Conservation (phyloP, 1,139 yeast genomes). For the Debaryomycetaceae sp. region DNA sequence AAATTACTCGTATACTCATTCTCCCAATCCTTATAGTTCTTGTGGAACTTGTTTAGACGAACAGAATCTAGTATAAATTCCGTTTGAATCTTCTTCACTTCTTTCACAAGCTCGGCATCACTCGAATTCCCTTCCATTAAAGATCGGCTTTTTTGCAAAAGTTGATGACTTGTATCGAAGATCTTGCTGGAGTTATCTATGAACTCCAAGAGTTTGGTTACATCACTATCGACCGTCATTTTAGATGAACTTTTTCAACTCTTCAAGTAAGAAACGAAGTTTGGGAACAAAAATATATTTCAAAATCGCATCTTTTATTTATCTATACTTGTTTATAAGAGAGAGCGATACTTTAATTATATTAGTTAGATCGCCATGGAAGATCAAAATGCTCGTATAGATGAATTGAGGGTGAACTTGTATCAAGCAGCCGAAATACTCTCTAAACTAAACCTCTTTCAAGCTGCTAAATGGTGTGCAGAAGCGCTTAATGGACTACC, state of each 20-base stretch:
- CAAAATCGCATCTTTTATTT: background rate
- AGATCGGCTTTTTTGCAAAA: constrained; percentile 1
- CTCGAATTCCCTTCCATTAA: constrained; percentile 6
- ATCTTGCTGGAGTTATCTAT: constrained; percentile 8
- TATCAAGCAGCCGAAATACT: constrained; percentile 25
- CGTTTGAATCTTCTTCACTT: constrained; percentile 14
- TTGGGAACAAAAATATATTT: background rate
- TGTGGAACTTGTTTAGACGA: constrained; percentile 28
- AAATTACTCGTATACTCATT: constrained; percentile 16
- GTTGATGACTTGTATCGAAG: constrained; percentile 12
- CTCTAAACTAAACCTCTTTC: constrained; percentile 50
- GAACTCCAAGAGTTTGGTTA: constrained; percentile 2
- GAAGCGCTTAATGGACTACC: constrained; percentile 62
- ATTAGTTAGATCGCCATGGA: background rate
- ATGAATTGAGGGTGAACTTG: constrained; percentile 21
- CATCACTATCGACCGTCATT: constrained; percentile 4
- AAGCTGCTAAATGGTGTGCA: constrained; percentile 78
- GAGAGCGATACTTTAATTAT: too few relatives aligned
- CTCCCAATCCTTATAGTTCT: constrained; percentile 32
- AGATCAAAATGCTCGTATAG: constrained; percentile 6
- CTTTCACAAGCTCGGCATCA: constrained; percentile 2
- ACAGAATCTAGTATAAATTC: constrained; percentile 34
- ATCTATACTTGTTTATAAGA: background rate
- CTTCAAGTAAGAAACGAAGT: background rate
- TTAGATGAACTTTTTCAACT: background rate